These are phyloP conservation scores for Ricinus communis DNA, from an alignment of 345 rosid species.

Conservation along the genomic window DNA sequence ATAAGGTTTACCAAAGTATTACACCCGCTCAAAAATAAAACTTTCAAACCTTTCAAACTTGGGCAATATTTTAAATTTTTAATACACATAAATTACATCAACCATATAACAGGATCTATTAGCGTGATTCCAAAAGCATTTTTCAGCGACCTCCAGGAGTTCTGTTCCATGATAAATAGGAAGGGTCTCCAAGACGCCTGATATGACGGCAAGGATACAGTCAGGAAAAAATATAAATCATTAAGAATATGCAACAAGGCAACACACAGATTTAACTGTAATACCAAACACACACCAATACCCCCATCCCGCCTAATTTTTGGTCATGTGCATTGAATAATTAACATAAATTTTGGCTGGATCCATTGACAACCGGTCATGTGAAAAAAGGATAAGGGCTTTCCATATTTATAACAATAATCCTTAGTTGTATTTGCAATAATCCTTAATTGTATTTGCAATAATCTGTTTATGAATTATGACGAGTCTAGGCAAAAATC, in stretches of 20 bases:
- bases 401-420: too few species aligned
- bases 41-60: background rate
- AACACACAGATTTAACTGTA: background rate
- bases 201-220: conserved; percentile 5
- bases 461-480: too few species aligned
- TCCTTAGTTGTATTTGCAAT: too few species aligned
- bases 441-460: too few species aligned
- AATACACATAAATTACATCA: conserved; percentile 3
- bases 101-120: too few species aligned
- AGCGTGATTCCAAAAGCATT: background rate
- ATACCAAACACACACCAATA: too few species aligned
- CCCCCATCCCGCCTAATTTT: too few species aligned
- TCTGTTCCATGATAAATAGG: conserved; percentile 96
- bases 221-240: background rate
- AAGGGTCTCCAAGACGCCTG: conserved; percentile 96
- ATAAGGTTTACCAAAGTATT: background rate
- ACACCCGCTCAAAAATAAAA: background rate
- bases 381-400: too few species aligned
- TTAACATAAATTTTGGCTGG: too few species aligned
- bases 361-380: too few species aligned
- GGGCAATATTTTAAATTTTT: background rate
- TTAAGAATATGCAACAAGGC: background rate
- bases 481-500: too few species aligned
- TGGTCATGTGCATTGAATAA: too few species aligned
- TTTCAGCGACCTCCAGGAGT: conserved; percentile 52